These are phyloP conservation scores for Emergomyces orientalis DNA, from an alignment of 2,329 filamentous ascomycete species.

Conservation along the genomic window DNA sequence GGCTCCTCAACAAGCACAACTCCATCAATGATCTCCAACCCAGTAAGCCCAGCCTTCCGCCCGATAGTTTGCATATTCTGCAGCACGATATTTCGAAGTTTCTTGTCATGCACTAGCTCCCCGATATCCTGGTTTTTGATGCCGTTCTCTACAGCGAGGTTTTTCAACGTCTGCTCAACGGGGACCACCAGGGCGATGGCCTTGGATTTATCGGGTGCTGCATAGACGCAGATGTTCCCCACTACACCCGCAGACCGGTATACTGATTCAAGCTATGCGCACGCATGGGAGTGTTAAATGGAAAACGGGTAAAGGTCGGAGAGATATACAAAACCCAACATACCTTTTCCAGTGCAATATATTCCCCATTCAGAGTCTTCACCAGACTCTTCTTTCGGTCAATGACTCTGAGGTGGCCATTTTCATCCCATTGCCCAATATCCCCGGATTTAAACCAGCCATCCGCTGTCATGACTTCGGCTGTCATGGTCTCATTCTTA, in stretches of 20 bases:
- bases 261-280: conserved; percentile 64
- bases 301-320: no score
- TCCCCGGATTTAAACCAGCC: conserved; percentile 98
- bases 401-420: conserved; percentile 76
- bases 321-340: not conserved
- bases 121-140: conserved; percentile 27
- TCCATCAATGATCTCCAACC: conserved; percentile 35
- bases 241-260: conserved; percentile 52
- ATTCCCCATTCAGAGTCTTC: conserved; percentile 91
- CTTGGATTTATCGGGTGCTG: conserved; percentile 42
- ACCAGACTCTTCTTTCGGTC: conserved; percentile 98
- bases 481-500: conserved; percentile 76
- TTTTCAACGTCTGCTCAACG: conserved; percentile 53
- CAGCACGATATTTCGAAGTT: conserved; percentile 31
- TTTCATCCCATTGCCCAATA: conserved; percentile 75
- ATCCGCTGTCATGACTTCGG: conserved; percentile 65
- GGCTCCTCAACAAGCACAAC: conserved; percentile 37
- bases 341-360: conserved; percentile 81
- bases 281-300: not conserved
- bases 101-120: conserved; percentile 28
- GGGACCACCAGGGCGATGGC: conserved; percentile 51
- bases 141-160: conserved; percentile 46
- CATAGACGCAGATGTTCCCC: conserved; percentile 49
- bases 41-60: conserved; percentile 26
- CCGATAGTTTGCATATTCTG: conserved; percentile 31